phyloP scores from a whole-genome alignment of 129 eudicot genomes.

The sunflower (Helianthus annuus) region DNA sequence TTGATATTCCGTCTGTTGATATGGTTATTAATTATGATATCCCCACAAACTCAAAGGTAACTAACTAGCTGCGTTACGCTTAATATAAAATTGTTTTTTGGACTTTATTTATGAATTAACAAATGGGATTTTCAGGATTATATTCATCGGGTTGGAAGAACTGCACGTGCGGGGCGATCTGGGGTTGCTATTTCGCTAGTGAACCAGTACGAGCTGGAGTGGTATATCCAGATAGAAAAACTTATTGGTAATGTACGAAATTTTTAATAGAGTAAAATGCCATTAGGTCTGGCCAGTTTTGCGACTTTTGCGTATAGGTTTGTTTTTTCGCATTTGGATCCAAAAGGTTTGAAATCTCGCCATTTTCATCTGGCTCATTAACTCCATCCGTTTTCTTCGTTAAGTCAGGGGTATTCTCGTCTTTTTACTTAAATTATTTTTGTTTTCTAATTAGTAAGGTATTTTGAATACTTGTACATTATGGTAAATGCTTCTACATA shows the following conservation, averaged over 20 bases:
- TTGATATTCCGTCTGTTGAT: slow-evolving; percentile 70
- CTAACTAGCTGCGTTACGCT: neutral
- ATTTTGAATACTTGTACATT: too few species aligned
- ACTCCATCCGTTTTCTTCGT: too few species aligned
- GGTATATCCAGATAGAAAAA: slow-evolving; percentile 89
- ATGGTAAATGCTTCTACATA: too few species aligned
- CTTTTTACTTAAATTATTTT: too few species aligned
- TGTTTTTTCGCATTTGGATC: too few species aligned
- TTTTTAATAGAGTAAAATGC: too few species aligned
- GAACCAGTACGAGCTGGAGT: slow-evolving; percentile 91
- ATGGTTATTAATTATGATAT: neutral
- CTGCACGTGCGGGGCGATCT: slow-evolving; percentile 97
- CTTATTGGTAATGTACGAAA: slow-evolving; percentile 55
- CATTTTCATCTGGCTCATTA: too few species aligned
- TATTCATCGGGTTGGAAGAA: slow-evolving; percentile 96
- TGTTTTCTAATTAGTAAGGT: too few species aligned
- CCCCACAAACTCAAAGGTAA: slow-evolving; percentile 93
- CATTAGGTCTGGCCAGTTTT: too few species aligned
- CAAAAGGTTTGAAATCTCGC: too few species aligned
- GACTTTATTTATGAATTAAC: neutral
- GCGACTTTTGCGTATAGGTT: too few species aligned
- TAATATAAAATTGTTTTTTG: neutral
- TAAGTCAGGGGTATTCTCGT: too few species aligned
- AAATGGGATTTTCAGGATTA: slow-evolving; percentile 64
- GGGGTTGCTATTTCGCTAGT: slow-evolving; percentile 87